Evolutionary conservation across 192 early-diverging fungal genomes (phyloP).

Genomic region (Coemansia sp.): DNA sequence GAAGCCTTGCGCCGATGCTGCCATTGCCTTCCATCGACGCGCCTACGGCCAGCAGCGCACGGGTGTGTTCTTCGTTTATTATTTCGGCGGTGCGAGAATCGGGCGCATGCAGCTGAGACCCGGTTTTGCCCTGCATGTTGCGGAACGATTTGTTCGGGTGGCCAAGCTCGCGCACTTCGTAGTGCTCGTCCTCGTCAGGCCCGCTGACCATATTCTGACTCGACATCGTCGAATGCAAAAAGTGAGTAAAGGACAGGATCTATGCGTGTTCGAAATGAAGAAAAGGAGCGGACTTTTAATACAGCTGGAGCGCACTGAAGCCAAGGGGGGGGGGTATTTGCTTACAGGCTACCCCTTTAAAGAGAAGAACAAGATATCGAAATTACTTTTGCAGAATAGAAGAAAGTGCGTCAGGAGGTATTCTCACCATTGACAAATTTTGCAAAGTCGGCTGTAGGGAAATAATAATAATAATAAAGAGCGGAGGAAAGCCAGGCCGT

Average conservation of each 20-base stretch:
- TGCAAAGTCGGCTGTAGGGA: neutral
- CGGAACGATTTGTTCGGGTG: conserved; percentile 47
- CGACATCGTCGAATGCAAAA: conserved; percentile 22
- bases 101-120: neutral
- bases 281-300: neutral
- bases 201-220: conserved; percentile 13
- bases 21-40: neutral
- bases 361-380: neutral
- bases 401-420: neutral
- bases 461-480: too few relatives aligned
- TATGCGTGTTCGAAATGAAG: neutral
- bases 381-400: neutral
- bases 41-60: conserved; percentile 1
- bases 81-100: neutral
- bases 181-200: conserved; percentile 53
- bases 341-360: neutral
- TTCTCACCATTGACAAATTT: neutral
- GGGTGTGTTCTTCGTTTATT: neutral
- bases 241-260: too few relatives aligned
- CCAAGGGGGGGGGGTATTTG: neutral
- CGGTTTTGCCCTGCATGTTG: conserved; percentile 1
- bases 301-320: too few relatives aligned
- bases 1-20: neutral
- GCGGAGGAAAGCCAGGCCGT: neutral
- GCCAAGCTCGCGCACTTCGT: conserved; percentile 38